These are phyloP conservation scores for Peronospora belbahrii DNA, from an alignment of 352 stramenopile species.

Conservation along the genomic window DNA sequence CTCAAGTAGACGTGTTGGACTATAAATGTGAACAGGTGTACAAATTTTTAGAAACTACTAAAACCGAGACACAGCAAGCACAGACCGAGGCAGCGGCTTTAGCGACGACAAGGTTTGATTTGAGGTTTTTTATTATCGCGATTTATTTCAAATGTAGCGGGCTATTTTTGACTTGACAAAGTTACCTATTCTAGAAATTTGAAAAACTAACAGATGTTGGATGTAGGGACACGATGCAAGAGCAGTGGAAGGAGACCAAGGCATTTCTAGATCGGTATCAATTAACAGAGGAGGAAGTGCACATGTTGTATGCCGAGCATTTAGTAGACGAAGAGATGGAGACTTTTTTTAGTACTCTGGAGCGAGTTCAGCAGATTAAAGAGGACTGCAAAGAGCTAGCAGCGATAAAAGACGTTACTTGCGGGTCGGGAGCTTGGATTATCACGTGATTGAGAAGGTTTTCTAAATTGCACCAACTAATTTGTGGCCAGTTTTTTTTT, in stretches of 20 bases:
- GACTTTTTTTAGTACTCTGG: constrained; percentile 60
- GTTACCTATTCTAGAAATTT: constrained; percentile 6
- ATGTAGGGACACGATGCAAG: constrained; percentile 40
- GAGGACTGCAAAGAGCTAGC: constrained; percentile 59
- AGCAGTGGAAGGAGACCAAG: constrained; percentile 39
- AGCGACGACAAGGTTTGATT: constrained; percentile 31
- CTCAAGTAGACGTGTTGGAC: constrained; percentile 38
- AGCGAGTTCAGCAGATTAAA: constrained; percentile 66
- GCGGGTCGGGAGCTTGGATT: constrained; percentile 18
- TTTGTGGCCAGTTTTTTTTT: not conserved
- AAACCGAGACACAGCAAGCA: constrained; percentile 57
- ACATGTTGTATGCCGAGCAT: constrained; percentile 33
- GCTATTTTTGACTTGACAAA: too few relatives aligned
- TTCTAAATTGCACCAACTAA: not conserved
- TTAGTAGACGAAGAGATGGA: constrained; percentile 41
- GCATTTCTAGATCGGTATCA: constrained; percentile 68
- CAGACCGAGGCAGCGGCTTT: constrained; percentile 45
- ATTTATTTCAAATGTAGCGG: too few relatives aligned
- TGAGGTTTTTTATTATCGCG: not conserved
- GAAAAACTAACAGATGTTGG: constrained; percentile 2
- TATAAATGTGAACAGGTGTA: constrained; percentile 41
- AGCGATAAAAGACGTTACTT: constrained; percentile 31
- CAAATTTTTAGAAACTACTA: constrained; percentile 50
- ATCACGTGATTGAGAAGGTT: not conserved
- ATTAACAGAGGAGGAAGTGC: constrained; percentile 58